phyloP scores from a whole-genome alignment of 2,329 filamentous ascomycete genomes.

The Claviceps spartinae region DNA sequence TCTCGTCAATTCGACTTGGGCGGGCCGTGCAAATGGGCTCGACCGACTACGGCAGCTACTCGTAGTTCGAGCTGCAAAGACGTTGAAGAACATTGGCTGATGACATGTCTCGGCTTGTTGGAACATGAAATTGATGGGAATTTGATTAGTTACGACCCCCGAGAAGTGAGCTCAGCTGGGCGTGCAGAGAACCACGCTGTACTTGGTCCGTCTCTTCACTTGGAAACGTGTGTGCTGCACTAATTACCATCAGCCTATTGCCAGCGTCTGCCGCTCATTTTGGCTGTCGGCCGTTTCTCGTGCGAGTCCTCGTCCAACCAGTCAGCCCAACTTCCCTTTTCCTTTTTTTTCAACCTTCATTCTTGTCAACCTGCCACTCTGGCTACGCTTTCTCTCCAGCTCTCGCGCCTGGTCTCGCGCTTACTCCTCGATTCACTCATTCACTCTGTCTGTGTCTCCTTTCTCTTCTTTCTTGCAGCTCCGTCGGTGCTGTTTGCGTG shows the following conservation, averaged over 20 bases:
- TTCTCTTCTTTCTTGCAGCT: constrained; percentile 1
- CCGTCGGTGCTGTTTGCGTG: not conserved
- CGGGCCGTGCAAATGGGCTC: too few relatives aligned
- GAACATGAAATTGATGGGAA: not conserved
- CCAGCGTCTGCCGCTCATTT: not conserved
- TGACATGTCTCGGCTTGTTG: not conserved
- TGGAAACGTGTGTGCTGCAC: not conserved
- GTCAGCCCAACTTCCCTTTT: not conserved
- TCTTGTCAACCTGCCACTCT: not conserved
- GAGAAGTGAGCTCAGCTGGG: not conserved
- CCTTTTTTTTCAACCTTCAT: not conserved
- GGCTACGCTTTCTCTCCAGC: not conserved
- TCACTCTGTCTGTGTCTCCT: not conserved
- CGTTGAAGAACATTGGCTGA: not conserved
- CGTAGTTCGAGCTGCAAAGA: not conserved
- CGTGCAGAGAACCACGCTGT: not conserved
- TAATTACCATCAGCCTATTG: not conserved
- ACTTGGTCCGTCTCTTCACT: not conserved
- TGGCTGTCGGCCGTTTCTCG: not conserved
- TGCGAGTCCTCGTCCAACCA: not conserved
- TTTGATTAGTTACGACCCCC: not conserved
- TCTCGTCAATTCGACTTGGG: not conserved
- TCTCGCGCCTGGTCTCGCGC: not conserved
- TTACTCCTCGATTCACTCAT: not conserved
- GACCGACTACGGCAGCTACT: too few relatives aligned